phyloP scores from a whole-genome alignment of 2,329 filamentous ascomycete species.

The Talaromyces amestolkiae region DNA sequence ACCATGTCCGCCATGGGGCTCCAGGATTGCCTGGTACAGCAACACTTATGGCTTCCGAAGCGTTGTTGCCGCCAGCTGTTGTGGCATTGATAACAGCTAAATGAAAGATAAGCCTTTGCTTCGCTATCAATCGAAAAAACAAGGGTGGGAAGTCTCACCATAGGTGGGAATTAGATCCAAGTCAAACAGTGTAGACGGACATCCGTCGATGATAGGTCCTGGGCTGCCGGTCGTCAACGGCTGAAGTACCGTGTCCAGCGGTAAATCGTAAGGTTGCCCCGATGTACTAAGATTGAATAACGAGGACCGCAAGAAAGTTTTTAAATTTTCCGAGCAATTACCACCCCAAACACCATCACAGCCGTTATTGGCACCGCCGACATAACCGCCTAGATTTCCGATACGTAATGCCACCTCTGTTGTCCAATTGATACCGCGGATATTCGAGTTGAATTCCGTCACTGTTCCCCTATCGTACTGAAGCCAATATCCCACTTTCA shows the following conservation, averaged over 20 bases:
- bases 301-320: constrained; percentile 26
- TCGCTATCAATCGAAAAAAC: neutral
- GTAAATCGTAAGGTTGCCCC: constrained; percentile 29
- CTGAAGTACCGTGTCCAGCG: constrained; percentile 31
- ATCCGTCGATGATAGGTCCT: constrained; percentile 28
- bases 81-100: constrained; percentile 35
- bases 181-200: constrained; percentile 34
- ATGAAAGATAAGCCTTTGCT: constrained; percentile 1
- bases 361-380: constrained; percentile 35
- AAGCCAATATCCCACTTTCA: constrained; percentile 39
- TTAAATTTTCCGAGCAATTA: constrained; percentile 34
- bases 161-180: constrained; percentile 34
- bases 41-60: constrained; percentile 27
- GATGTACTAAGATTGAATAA: constrained; percentile 30
- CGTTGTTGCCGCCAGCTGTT: constrained; percentile 10
- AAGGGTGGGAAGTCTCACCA: constrained; percentile 25
- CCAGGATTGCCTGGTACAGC: constrained; percentile 30
- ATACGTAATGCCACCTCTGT: constrained; percentile 38
- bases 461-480: constrained; percentile 31
- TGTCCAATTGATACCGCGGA: constrained; percentile 34
- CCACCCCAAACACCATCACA: constrained; percentile 40
- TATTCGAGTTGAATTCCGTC: constrained; percentile 21
- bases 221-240: constrained; percentile 25
- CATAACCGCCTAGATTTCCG: constrained; percentile 37
- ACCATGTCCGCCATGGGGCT: constrained; percentile 39